Evolutionary conservation across 345 rosid genomes (phyloP).

Genomic region (Pistacia atlantica): DNA sequence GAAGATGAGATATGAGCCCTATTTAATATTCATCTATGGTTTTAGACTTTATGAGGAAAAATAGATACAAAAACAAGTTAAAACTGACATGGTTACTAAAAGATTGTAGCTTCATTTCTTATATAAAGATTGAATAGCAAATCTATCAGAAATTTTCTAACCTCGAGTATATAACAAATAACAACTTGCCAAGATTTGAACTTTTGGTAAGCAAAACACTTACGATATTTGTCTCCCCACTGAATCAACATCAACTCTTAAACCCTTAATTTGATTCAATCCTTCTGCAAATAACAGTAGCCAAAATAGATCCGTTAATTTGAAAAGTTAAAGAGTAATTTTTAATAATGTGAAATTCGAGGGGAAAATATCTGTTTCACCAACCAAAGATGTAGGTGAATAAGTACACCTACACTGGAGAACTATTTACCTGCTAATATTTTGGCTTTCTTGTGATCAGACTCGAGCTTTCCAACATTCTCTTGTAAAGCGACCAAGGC

Average conservation of each 20-base stretch:
- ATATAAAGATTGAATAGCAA: background rate
- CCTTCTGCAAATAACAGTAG: constrained; percentile 51
- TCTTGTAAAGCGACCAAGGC: constrained; percentile 79
- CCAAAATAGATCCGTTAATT: constrained; percentile 6
- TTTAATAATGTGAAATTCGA: background rate
- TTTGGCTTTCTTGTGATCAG: constrained; percentile 84
- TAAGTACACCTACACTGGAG: background rate
- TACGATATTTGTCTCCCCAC: constrained; percentile 93
- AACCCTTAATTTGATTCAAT: constrained; percentile 66
- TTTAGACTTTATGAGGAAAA: background rate
- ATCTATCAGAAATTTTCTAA: background rate
- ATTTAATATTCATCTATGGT: background rate
- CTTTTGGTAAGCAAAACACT: constrained; percentile 34
- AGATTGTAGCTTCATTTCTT: background rate
- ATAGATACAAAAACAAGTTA: background rate
- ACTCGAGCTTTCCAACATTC: constrained; percentile 62
- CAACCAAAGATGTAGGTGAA: background rate
- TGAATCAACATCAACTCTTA: constrained; percentile 61
- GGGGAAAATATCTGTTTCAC: background rate
- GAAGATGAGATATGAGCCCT: too few species aligned
- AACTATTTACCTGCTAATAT: constrained; percentile 66
- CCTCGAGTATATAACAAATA: background rate
- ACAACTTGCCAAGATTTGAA: background rate
- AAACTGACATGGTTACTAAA: background rate
- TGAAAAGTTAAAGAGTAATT: background rate